Conservation (phyloP, 352 stramenopile species). For the Halophytophthora batemanensis region DNA sequence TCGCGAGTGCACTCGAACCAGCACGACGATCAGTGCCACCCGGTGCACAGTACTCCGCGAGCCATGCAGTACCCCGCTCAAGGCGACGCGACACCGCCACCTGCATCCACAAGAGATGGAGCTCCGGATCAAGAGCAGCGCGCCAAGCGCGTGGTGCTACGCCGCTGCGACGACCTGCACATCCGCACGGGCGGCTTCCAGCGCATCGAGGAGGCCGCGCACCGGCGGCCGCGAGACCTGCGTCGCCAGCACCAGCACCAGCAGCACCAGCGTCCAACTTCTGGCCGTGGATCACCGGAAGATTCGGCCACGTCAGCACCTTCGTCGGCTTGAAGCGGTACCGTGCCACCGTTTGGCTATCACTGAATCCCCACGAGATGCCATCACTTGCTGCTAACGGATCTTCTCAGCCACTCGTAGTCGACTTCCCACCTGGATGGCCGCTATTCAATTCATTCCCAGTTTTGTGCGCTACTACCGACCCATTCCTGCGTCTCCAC, state of each 20-base stretch:
- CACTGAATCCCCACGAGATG: background rate
- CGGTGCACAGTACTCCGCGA: background rate
- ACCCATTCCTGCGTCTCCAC: too few species aligned
- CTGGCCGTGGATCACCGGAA: background rate
- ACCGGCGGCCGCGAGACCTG: conserved; percentile 26
- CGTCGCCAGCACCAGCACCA: conserved; percentile 22
- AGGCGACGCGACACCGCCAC: conserved; percentile 6
- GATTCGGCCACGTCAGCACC: conserved; percentile 5
- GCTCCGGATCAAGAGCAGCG: background rate
- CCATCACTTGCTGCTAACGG: too few species aligned
- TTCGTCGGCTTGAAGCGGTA: background rate
- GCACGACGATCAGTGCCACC: conserved; percentile 5
- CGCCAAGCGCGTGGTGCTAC: conserved; percentile 37
- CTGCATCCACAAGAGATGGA: background rate
- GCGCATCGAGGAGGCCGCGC: conserved; percentile 66
- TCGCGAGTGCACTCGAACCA: conserved; percentile 24
- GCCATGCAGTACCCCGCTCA: conserved; percentile 13
- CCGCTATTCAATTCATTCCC: too few species aligned
- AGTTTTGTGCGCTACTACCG: too few species aligned
- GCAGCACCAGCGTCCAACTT: conserved; percentile 3
- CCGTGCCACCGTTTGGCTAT: background rate
- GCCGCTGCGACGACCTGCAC: conserved; percentile 62
- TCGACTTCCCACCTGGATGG: too few species aligned
- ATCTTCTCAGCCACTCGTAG: too few species aligned
- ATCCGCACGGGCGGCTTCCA: conserved; percentile 78